Conservation (phyloP, 768 basidiomycete genomes). For the Lentinula edodes region DNA sequence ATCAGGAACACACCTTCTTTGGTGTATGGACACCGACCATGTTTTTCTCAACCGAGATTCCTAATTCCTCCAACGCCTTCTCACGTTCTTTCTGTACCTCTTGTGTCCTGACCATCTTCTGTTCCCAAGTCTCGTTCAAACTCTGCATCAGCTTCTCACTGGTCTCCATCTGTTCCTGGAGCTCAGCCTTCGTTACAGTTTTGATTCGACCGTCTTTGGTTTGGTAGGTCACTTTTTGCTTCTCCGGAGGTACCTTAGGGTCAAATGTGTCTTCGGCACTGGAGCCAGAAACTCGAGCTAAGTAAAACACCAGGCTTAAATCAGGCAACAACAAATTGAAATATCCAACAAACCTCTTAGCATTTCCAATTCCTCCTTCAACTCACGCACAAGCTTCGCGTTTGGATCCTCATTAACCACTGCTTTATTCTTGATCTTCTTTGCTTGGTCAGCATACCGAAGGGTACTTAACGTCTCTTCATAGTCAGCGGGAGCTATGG, state of each 20-base stretch:
- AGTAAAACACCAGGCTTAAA: background rate
- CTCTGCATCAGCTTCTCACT: slow-evolving; percentile 94
- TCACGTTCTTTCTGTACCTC: slow-evolving; percentile 96
- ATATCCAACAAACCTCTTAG: slow-evolving; percentile 57
- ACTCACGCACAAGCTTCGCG: slow-evolving; percentile 95
- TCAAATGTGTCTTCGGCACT: slow-evolving; percentile 76
- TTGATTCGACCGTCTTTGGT: slow-evolving; percentile 91
- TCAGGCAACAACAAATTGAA: background rate
- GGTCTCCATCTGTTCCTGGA: slow-evolving; percentile 94
- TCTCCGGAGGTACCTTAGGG: slow-evolving; percentile 83
- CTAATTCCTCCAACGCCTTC: slow-evolving; percentile 94
- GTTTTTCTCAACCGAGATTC: slow-evolving; percentile 97
- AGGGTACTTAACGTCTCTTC: slow-evolving; percentile 96
- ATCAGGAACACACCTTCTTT: slow-evolving; percentile 58
- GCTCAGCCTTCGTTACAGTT: slow-evolving; percentile 94
- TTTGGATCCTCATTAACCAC: slow-evolving; percentile 99
- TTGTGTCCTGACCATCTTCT: slow-evolving; percentile 87
- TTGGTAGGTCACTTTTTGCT: slow-evolving; percentile 92
- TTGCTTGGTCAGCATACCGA: slow-evolving; percentile 97
- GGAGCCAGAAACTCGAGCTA: slow-evolving; percentile 69
- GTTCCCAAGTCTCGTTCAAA: slow-evolving; percentile 94
- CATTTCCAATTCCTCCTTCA: slow-evolving; percentile 96
- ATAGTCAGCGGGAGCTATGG: slow-evolving; percentile 97
- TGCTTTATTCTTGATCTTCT: slow-evolving; percentile 99
- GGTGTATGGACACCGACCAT: slow-evolving; percentile 96